Evolutionary conservation across 148 eudicot genomes (phyloP), one percentile per base, ranked within the genome.

Genomic region (Nepenthes gracilis): DNA sequence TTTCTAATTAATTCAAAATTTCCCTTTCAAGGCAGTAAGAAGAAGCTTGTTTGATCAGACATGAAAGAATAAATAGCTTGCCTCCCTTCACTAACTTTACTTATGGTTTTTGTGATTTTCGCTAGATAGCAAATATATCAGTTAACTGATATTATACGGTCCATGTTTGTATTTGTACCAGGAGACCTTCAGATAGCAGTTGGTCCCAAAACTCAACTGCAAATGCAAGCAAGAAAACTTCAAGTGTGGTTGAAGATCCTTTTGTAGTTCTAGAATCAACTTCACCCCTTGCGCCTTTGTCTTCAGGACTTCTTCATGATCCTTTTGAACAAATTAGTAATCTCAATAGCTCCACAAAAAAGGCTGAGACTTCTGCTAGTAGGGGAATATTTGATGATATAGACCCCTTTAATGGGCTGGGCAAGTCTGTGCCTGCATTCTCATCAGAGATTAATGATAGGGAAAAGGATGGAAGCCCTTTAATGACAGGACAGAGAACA

Each of bases 251-350:
- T 58, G 83, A 84, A 34, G 81, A 90, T 68, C 95, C 88, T 61
- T 90, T 85, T 76, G 87, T 65, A 35, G 89, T 61, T 58, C 59
- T 82, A 54, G 81, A 71, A 49, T 77, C 97, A 70, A 65, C 76
- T 67, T 71, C 85, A 54, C 60, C 72, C 58, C 71, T 80, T 35
- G 72, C 34, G 9, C 65, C 69, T 59, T 86, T 86, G 52, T 65
- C 90, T 14, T 66, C 79, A 7, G 81, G 72, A 38, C 57, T 72
- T 38, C 70, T 64, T 49, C 58, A 53, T 15, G 94, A 88, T 74
- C 88, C 96, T 37, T 75, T 88, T 48, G 86, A 80, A 57, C 85
- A 85, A 66, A 71, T 83, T 40, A 55, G 79, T 69, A 88, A 77
- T 68, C 60, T 77, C 66, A 63, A 69, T 58, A 78, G 73, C 61